Conservation (phyloP, 2,329 filamentous ascomycete species). For the Colletotrichum godetiae region DNA sequence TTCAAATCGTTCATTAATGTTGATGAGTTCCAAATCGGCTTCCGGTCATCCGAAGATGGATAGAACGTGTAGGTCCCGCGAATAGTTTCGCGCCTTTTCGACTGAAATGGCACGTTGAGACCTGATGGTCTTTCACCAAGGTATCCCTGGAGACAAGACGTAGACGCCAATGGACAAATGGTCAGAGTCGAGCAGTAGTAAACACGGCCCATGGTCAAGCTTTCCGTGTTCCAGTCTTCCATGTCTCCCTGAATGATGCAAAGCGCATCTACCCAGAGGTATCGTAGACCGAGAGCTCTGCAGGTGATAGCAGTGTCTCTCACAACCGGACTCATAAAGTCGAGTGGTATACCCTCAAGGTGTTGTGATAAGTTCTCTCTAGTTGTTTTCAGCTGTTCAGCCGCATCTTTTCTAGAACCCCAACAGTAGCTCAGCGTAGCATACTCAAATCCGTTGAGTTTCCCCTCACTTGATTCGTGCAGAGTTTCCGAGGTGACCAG, state of each 20-base stretch:
- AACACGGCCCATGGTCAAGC: conserved; percentile 1
- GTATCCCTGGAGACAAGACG: background rate
- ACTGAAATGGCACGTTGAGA: background rate
- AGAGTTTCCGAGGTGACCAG: background rate
- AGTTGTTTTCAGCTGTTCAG: background rate
- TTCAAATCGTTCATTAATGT: background rate
- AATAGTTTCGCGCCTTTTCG: background rate
- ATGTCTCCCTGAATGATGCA: conserved; percentile 43
- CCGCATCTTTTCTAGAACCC: background rate
- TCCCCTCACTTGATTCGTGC: background rate
- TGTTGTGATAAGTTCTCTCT: background rate
- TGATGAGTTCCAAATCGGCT: background rate
- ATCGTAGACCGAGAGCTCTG: conserved; percentile 37
- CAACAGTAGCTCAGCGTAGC: conserved; percentile 15
- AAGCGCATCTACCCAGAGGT: conserved; percentile 45
- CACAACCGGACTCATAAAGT: background rate
- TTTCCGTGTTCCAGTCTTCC: conserved; percentile 37
- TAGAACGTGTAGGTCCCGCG: background rate
- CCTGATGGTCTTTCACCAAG: background rate
- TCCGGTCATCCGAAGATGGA: background rate
- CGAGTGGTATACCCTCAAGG: background rate
- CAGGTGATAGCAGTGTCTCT: background rate
- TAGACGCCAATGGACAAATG: background rate
- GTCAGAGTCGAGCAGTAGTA: conserved; percentile 3
- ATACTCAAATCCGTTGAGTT: background rate